Base-by-base conservation (phyloP, 1,284 basidiomycete genomes). In the Takashimella koratensis region DNA sequence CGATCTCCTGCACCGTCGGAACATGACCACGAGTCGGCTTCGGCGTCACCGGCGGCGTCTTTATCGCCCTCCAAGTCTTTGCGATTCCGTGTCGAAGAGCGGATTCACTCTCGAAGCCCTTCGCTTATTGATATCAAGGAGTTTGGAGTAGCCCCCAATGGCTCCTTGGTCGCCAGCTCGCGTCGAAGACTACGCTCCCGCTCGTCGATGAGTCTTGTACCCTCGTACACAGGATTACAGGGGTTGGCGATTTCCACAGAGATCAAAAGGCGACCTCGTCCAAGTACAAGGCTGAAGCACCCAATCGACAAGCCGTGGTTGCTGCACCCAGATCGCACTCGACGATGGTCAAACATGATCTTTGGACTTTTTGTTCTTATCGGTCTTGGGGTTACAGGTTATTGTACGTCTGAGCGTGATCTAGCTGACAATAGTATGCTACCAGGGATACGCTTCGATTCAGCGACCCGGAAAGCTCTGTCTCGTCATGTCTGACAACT, bases 381-480 rank as follows among this genome's bases (percentile, higher is more conserved):
- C 16, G 30, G 30, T 8, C 8, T 36, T 36, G 30, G 10, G 8
- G 30, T 36, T 16, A 36, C 30, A 36, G 30, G 10, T 16, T 36
- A 8, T 36, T 36, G 71, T 73, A 45, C 66, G 71, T 68, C 11
- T 2, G 83, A 20, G 20, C 39, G 12, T n/a, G n/a, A 24, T n/a
- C 46, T 45, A 26, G 2, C 13, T 57, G 84, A 45, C 78, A n/a
- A n/a, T n/a, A 75, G 46, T 80, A 71, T 22, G 80, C 81, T 36
- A 82, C 75, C 6, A 56, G 46, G 61, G 63, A 24, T 54, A 52
- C 22, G 16, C 49, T 27, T 47, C 59, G 8, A 51, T 64, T 20
- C 60, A 56, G 22, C 52, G 57, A 41, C 52, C 60, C 16, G 53
- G 55, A 11, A 57, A 57, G 43, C 22, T 47, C 24, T 53, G 89